A percentile compares a stretch with the other conserved stretches of the same genome.
Evolutionary conservation across 2,329 filamentous ascomycete species (phyloP).

Genomic region (Trichoderma pleuroti): DNA sequence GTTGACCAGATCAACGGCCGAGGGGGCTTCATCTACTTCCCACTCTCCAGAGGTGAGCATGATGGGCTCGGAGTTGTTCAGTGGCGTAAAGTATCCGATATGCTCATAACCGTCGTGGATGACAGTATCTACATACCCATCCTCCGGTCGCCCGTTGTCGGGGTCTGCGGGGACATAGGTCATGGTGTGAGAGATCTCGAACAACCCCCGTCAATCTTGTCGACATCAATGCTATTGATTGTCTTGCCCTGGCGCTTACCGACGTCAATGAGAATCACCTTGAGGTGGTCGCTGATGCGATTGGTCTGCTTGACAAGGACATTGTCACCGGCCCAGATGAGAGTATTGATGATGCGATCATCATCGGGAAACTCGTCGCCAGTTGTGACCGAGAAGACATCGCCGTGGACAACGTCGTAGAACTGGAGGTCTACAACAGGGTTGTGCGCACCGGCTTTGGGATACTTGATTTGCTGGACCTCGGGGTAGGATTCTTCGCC

Average conservation of each 20-base stretch:
- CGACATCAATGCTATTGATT: constrained; percentile 74
- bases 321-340: constrained; percentile 83
- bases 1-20: constrained; percentile 76
- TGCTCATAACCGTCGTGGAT: constrained; percentile 87
- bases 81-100: constrained; percentile 84
- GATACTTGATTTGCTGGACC: constrained; percentile 90
- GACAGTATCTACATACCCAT: constrained; percentile 91
- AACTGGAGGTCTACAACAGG: constrained; percentile 84
- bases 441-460: constrained; percentile 91
- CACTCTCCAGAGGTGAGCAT: constrained; percentile 85
- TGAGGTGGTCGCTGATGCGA: constrained; percentile 86
- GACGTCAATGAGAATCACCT: constrained; percentile 82
- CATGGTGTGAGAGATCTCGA: constrained; percentile 86
- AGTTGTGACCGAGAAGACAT: constrained; percentile 77
- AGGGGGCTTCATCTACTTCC: constrained; percentile 86
- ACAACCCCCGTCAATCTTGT: constrained; percentile 90
- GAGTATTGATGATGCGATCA: constrained; percentile 85
- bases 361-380: constrained; percentile 74
- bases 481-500: constrained; percentile 90
- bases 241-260: constrained; percentile 68
- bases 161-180: constrained; percentile 82
- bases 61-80: constrained; percentile 77
- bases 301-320: constrained; percentile 91
- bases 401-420: constrained; percentile 74
- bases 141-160: constrained; percentile 67